These are phyloP conservation scores for Neonectria neomacrospora DNA, from an alignment of 2,329 filamentous ascomycete genomes.

Conservation along the genomic window DNA sequence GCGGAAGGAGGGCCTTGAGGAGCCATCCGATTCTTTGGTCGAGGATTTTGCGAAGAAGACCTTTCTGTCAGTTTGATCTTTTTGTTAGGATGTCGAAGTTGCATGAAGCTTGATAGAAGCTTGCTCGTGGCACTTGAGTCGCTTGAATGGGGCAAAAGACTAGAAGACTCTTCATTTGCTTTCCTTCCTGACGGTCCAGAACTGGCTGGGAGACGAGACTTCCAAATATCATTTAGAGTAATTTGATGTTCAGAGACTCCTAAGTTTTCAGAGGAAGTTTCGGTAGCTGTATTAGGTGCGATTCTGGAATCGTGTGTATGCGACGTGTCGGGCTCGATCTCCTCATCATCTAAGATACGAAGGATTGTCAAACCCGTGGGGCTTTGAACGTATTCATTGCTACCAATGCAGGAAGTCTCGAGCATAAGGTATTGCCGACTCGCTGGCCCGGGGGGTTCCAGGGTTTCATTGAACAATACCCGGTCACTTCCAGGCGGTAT, in stretches of 20 bases:
- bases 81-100: conserved; percentile 45
- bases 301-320: too few species aligned
- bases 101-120: conserved; percentile 48
- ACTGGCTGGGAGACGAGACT: neutral
- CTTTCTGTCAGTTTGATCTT: conserved; percentile 21
- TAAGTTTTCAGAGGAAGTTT: neutral
- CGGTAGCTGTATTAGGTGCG: neutral
- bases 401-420: conserved; percentile 25
- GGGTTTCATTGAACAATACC: conserved; percentile 28
- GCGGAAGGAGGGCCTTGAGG: neutral
- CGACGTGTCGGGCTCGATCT: conserved; percentile 35
- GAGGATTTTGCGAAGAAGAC: neutral
- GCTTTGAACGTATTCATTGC: conserved; percentile 29
- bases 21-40: neutral
- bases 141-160: conserved; percentile 27
- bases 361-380: conserved; percentile 25
- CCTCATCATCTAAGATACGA: conserved; percentile 32
- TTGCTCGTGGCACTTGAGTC: conserved; percentile 42
- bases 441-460: conserved; percentile 14
- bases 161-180: neutral
- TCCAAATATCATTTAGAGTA: conserved; percentile 19
- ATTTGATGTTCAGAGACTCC: neutral
- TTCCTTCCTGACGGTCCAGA: conserved; percentile 12
- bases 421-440: conserved; percentile 30
- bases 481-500: conserved; percentile 22